Percentiles rank a stretch among this genome's conserved stretches.
Conservation (phyloP, 2,329 filamentous ascomycete species). For the Calonectria henricotiae region DNA sequence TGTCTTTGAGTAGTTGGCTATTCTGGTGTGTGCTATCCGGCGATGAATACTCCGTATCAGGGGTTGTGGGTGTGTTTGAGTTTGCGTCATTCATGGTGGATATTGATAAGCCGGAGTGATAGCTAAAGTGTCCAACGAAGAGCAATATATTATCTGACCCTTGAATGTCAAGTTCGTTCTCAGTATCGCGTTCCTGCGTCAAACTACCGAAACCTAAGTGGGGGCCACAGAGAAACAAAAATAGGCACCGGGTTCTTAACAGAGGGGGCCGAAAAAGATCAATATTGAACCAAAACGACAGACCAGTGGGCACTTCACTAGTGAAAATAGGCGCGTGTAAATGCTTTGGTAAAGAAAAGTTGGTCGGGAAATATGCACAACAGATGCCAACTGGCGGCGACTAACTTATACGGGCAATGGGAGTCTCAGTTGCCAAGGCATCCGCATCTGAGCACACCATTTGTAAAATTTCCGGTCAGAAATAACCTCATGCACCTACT, state of each 20-base stretch:
- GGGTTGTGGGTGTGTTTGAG: slow-evolving; percentile 59
- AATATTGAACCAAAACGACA: slow-evolving; percentile 1
- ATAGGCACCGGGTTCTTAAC: background rate
- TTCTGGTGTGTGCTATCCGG: slow-evolving; percentile 63
- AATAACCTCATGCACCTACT: slow-evolving; percentile 27
- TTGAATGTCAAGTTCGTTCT: background rate
- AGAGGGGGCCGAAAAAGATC: slow-evolving; percentile 3
- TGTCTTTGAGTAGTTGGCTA: slow-evolving; percentile 56
- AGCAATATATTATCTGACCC: background rate
- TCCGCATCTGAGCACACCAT: slow-evolving; percentile 26
- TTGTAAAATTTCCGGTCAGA: slow-evolving; percentile 31
- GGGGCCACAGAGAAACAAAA: background rate
- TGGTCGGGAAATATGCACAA: slow-evolving; percentile 25
- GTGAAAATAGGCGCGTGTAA: slow-evolving; percentile 12
- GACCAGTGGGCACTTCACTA: background rate
- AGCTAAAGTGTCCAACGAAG: background rate
- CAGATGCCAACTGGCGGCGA: slow-evolving; percentile 25
- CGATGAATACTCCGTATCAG: slow-evolving; percentile 67
- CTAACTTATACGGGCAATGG: slow-evolving; percentile 43
- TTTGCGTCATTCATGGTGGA: slow-evolving; percentile 48
- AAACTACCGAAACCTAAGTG: background rate
- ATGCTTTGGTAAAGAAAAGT: slow-evolving; percentile 17
- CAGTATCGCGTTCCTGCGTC: background rate
- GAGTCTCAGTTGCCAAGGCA: slow-evolving; percentile 22
- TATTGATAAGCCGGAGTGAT: background rate